These are phyloP conservation scores for Myriosclerotinia curreyana DNA, from an alignment of 2,329 filamentous ascomycete species.

Conservation along the genomic window DNA sequence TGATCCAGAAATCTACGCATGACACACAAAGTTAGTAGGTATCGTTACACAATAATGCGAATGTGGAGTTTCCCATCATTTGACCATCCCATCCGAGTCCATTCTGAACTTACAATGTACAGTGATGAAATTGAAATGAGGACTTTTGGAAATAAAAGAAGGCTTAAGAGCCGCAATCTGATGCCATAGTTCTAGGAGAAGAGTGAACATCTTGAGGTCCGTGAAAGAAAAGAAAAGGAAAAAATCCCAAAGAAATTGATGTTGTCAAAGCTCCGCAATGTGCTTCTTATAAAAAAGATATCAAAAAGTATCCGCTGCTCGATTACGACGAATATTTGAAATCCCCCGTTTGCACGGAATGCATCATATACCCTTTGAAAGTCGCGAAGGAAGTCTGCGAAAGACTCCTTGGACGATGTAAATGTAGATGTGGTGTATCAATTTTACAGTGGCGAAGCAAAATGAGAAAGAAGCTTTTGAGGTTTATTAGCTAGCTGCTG, in stretches of 20 bases:
- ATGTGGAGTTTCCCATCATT: not conserved
- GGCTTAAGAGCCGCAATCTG: conserved; percentile 53
- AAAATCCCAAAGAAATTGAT: not conserved
- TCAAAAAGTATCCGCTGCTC: conserved; percentile 8
- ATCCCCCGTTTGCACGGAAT: conserved; percentile 14
- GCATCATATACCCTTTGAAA: conserved; percentile 12
- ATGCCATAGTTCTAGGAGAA: conserved; percentile 38
- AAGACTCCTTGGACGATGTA: conserved; percentile 13
- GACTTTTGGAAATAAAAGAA: conserved; percentile 57
- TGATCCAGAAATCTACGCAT: conserved; percentile 70
- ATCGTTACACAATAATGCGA: conserved; percentile 2
- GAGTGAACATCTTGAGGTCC: conserved; percentile 31
- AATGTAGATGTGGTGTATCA: too few relatives aligned
- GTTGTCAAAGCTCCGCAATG: not conserved
- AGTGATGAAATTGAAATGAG: conserved; percentile 77
- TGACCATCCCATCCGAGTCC: not conserved
- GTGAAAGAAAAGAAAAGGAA: too few relatives aligned
- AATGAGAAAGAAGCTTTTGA: conserved; percentile 13
- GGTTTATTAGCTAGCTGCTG: too few relatives aligned
- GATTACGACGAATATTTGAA: conserved; percentile 1
- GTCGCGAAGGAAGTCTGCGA: conserved; percentile 16
- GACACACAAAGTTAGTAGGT: not conserved
- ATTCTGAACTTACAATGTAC: conserved; percentile 65
- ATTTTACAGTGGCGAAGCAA: conserved; percentile 19
- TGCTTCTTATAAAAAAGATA: not conserved